phyloP scores from a whole-genome alignment of 495 filamentous ascomycete genomes.

The Neohortaea acidophila region DNA sequence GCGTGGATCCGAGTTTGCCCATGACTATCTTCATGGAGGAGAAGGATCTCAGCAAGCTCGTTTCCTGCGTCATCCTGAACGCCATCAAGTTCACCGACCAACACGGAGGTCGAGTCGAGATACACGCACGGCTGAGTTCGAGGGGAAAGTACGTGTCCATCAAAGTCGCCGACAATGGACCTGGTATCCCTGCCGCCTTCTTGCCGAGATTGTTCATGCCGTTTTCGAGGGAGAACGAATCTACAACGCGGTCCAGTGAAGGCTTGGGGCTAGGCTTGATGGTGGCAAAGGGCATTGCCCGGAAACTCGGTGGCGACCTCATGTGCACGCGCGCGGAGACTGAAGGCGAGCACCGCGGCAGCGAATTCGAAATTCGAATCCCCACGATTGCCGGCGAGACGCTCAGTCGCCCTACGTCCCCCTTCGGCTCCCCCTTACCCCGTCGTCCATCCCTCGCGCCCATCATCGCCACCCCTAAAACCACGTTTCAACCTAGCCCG shows the following conservation, averaged over 20 bases:
- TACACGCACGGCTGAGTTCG: slow-evolving; percentile 38
- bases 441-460: slow-evolving; percentile 1
- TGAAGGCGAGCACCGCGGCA: slow-evolving; percentile 48
- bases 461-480: neutral
- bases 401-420: slow-evolving; percentile 23
- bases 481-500: neutral
- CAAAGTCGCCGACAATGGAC: slow-evolving; percentile 52
- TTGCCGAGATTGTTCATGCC: slow-evolving; percentile 59
- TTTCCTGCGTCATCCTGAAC: slow-evolving; percentile 62
- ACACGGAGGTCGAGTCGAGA: slow-evolving; percentile 41
- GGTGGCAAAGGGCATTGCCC: slow-evolving; percentile 60
- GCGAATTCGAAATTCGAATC: slow-evolving; percentile 61
- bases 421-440: slow-evolving; percentile 24
- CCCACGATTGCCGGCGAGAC: slow-evolving; percentile 39
- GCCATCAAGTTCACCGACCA: slow-evolving; percentile 64
- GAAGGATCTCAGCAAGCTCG: slow-evolving; percentile 55
- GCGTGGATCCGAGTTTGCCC: slow-evolving; percentile 49
- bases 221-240: slow-evolving; percentile 58
- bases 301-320: slow-evolving; percentile 63
- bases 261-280: slow-evolving; percentile 60
- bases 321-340: slow-evolving; percentile 53
- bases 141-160: slow-evolving; percentile 43
- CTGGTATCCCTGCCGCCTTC: slow-evolving; percentile 57
- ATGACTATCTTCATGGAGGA: slow-evolving; percentile 54
- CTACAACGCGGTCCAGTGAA: slow-evolving; percentile 55